phyloP scores from a whole-genome alignment of 1,284 basidiomycete genomes.

The Macrocystidia cucumis region DNA sequence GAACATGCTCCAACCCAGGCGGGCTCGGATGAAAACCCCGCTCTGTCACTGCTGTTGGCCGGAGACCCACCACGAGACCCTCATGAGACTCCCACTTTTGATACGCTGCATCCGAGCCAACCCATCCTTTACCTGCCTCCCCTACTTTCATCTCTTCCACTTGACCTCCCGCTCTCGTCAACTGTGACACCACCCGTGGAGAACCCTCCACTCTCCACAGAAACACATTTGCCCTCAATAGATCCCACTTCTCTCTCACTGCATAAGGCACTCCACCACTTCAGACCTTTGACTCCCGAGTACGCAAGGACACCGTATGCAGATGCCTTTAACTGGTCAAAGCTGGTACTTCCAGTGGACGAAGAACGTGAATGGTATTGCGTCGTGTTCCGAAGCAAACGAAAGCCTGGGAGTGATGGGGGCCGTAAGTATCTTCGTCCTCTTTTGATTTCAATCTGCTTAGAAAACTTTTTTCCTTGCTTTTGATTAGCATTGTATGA shows the following conservation, averaged over 20 bases:
- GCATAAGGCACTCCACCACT: slow-evolving; percentile 77
- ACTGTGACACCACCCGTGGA: slow-evolving; percentile 18
- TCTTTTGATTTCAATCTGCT: slow-evolving; percentile 11
- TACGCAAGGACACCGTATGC: slow-evolving; percentile 64
- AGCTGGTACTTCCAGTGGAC: slow-evolving; percentile 56
- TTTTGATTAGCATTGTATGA: slow-evolving; percentile 70
- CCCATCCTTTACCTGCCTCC: slow-evolving; percentile 77
- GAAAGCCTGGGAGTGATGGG: slow-evolving; percentile 64
- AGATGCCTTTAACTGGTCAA: slow-evolving; percentile 84
- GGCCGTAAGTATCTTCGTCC: slow-evolving; percentile 39
- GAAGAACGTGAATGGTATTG: slow-evolving; percentile 85
- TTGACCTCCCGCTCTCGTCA: slow-evolving; percentile 22
- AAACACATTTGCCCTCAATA: slow-evolving; percentile 74
- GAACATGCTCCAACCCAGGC: too few relatives aligned
- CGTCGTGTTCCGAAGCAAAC: slow-evolving; percentile 81
- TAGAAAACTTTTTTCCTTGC: slow-evolving; percentile 7
- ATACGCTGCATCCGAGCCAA: slow-evolving; percentile 26
- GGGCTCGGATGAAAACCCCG: too few relatives aligned
- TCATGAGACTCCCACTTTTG: slow-evolving; percentile 53
- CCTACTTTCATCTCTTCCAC: slow-evolving; percentile 66
- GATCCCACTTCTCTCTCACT: slow-evolving; percentile 78
- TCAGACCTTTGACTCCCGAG: slow-evolving; percentile 50
- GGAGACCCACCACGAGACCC: slow-evolving; percentile 33
- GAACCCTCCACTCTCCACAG: slow-evolving; percentile 47
- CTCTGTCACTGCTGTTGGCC: too few relatives aligned